These are phyloP conservation scores for Periglandula ipomoeae DNA, from an alignment of 2,329 filamentous ascomycete genomes.

Conservation along the genomic window DNA sequence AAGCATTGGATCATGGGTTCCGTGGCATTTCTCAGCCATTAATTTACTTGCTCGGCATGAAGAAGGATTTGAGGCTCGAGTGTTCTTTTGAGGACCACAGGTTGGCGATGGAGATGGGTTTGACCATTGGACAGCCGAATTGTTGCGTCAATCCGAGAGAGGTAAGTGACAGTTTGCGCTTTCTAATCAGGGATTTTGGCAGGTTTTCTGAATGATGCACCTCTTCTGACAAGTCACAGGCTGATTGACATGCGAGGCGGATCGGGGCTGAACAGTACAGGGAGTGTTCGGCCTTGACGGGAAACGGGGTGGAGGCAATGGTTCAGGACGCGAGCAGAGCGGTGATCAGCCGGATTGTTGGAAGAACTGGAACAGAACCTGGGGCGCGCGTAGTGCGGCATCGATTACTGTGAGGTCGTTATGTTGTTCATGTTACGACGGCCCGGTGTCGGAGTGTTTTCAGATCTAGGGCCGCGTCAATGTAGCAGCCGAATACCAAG, in stretches of 20 bases:
- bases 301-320: slow-evolving; percentile 23
- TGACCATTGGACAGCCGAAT: slow-evolving; percentile 9
- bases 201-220: neutral
- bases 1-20: neutral
- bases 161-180: slow-evolving; percentile 10
- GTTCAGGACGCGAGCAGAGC: slow-evolving; percentile 19
- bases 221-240: slow-evolving; percentile 15
- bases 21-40: slow-evolving; percentile 12
- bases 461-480: too few species aligned
- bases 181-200: neutral
- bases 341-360: slow-evolving; percentile 14
- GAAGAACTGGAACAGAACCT: neutral
- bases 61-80: slow-evolving; percentile 20
- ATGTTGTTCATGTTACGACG: too few species aligned
- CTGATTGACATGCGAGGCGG: slow-evolving; percentile 20
- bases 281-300: slow-evolving; percentile 28
- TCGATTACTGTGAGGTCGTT: neutral
- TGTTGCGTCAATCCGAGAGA: slow-evolving; percentile 23
- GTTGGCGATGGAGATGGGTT: slow-evolving; percentile 1
- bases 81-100: slow-evolving; percentile 10
- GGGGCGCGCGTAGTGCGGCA: neutral
- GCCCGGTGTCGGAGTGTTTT: too few species aligned
- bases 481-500: too few species aligned
- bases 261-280: slow-evolving; percentile 21
- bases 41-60: slow-evolving; percentile 25